These are phyloP conservation scores for Anethum foeniculum DNA, from an alignment of 140 eudicot genomes.

Conservation along the genomic window DNA sequence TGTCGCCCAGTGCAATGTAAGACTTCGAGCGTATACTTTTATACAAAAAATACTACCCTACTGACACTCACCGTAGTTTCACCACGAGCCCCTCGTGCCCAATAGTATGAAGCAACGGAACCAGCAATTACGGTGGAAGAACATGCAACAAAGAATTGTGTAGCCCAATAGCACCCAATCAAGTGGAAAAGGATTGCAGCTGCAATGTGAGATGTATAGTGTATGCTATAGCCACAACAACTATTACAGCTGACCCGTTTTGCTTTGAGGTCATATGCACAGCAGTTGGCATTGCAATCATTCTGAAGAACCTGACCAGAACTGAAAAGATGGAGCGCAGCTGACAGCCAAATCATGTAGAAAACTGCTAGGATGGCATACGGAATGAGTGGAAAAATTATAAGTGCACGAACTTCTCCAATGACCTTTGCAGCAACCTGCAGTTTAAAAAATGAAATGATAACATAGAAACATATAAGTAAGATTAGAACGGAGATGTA, in stretches of 20 bases:
- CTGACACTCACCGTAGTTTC: conserved; percentile 59
- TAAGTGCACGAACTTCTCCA: conserved; percentile 91
- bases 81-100: conserved; percentile 84
- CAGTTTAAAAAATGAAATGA: neutral
- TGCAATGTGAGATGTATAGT: conserved; percentile 71
- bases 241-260: conserved; percentile 65
- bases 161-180: conserved; percentile 88
- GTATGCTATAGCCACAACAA: conserved; percentile 85
- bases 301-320: conserved; percentile 72
- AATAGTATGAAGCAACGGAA: conserved; percentile 93
- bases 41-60: neutral
- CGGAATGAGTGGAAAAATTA: conserved; percentile 81
- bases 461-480: neutral
- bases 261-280: conserved; percentile 73
- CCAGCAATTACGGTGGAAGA: conserved; percentile 94
- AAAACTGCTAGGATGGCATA: conserved; percentile 62
- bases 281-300: conserved; percentile 73
- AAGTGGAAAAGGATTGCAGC: conserved; percentile 74
- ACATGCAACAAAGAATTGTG: conserved; percentile 62
- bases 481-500: neutral
- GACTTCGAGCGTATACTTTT: neutral
- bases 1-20: neutral
- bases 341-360: conserved; percentile 82
- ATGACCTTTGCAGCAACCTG: conserved; percentile 98
- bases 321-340: conserved; percentile 78